Evolutionary conservation across 495 filamentous ascomycete species (phyloP), one percentile per base, ranked within the genome.

Genomic region (Penicillium diatomitis): DNA sequence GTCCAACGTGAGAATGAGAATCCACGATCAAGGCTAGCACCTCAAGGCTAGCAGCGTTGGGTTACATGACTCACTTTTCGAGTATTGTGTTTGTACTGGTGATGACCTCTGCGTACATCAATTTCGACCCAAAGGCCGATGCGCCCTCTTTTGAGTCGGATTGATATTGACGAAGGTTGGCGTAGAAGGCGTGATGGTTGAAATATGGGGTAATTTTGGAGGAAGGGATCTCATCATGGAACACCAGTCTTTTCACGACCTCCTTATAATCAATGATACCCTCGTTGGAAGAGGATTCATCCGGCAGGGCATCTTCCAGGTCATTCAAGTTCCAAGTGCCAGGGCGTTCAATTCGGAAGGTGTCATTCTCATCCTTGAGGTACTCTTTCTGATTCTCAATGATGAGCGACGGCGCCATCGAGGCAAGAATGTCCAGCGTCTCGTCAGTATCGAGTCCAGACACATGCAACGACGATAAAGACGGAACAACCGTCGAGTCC

Each of bases 31-130:
- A 20, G 20, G 20, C 20, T 20, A 20, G 20, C 20, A 20, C 20
- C 20, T 20, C 1, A 20, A 20, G 20, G 20, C 20, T 20, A 20
- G 20, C 20, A 6, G 10, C 11, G 28, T 20, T 10, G 3, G 8
- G 9, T 9, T 4, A 6, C 11, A 27, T 20, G 20, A 20, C 67
- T 62, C 65, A 88, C 87, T 92, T 95, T 61, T 97, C 92, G 1
- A 98, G 70, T n/a, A 97, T 74, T 2, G 90, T 94, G 63, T 88
- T 95, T 20, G 92, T 98, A 64, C 88, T 95, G 10, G 92, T 96
- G 37, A 97, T 73, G 4, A 95, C 88, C 62, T 96, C 88, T 33
- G 87, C 91, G 64, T 97, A 97, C 47, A 98, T 69, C 5, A 96
- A 63, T 40, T 78, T 72, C 8, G 83, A 73, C 5, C 94, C 94